Percentiles rank a stretch among this genome's conserved stretches.
Conservation (phyloP, 1,139 yeast species). For the Kodamaea anthophila region DNA sequence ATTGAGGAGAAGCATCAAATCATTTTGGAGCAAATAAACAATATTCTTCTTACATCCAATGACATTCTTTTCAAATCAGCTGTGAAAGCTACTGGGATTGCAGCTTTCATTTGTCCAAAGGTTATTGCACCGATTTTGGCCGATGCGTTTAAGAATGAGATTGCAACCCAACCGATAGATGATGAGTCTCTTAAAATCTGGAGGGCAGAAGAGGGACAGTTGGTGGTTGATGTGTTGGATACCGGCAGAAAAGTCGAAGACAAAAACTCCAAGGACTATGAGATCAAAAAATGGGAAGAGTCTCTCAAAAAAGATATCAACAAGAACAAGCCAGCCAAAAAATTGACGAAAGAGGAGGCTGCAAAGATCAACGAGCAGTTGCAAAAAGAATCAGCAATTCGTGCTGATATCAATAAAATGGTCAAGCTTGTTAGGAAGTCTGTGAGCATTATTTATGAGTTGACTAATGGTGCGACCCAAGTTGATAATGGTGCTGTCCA, state of each 20-base stretch:
- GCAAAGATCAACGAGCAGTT: slow-evolving; percentile 54
- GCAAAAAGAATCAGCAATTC: slow-evolving; percentile 49
- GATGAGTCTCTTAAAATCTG: slow-evolving; percentile 47
- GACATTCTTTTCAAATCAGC: slow-evolving; percentile 36
- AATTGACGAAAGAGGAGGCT: slow-evolving; percentile 74
- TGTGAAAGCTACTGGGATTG: slow-evolving; percentile 53
- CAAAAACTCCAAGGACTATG: slow-evolving; percentile 77
- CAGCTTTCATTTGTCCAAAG: slow-evolving; percentile 66
- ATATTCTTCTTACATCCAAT: slow-evolving; percentile 11
- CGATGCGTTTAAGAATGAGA: slow-evolving; percentile 32
- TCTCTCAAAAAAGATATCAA: slow-evolving; percentile 65
- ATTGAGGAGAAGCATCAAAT: slow-evolving; percentile 28
- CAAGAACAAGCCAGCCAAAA: slow-evolving; percentile 30
- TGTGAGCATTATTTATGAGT: slow-evolving; percentile 45
- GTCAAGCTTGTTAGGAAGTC: slow-evolving; percentile 42
- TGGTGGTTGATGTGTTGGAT: slow-evolving; percentile 59
- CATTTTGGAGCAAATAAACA: slow-evolving; percentile 11
- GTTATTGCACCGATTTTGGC: slow-evolving; percentile 49
- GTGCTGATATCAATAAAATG: slow-evolving; percentile 37
- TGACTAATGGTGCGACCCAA: slow-evolving; percentile 42
- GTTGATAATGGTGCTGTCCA: slow-evolving; percentile 62
- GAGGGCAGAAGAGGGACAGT: slow-evolving; percentile 60
- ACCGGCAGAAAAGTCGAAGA: slow-evolving; percentile 33
- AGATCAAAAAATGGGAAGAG: slow-evolving; percentile 87
- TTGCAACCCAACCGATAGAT: slow-evolving; percentile 32